A percentile compares a stretch with the other conserved stretches of the same genome.
Conservation (phyloP, 129 eudicot genomes). For the Logfia minima region DNA sequence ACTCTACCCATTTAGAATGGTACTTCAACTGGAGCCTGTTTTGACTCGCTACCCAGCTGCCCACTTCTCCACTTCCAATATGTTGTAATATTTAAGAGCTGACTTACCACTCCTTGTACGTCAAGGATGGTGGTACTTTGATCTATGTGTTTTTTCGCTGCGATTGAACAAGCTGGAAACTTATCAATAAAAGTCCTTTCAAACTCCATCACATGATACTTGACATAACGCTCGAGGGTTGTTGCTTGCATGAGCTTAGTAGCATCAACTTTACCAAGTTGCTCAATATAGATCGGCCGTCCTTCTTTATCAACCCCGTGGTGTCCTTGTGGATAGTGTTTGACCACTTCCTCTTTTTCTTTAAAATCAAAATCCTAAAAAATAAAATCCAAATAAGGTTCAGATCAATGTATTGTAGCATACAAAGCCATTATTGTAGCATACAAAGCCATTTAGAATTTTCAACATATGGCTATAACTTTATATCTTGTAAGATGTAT, state of each 20-base stretch:
- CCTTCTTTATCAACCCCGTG: constrained; percentile 98
- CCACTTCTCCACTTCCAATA: background rate
- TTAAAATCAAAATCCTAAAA: constrained; percentile 78
- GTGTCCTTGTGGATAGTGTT: constrained; percentile 96
- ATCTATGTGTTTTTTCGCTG: constrained; percentile 85
- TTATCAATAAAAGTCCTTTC: constrained; percentile 84
- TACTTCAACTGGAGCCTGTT: background rate
- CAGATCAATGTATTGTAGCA: constrained; percentile 9
- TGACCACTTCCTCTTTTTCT: constrained; percentile 80
- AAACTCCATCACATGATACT: constrained; percentile 89
- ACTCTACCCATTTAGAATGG: background rate
- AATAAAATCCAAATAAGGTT: background rate
- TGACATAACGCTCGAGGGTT: constrained; percentile 81
- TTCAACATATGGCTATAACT: background rate
- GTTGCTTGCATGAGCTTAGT: constrained; percentile 89
- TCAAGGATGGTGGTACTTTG: constrained; percentile 97
- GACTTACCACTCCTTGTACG: constrained; percentile 97
- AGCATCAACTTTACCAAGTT: constrained; percentile 87
- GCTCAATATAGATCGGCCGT: constrained; percentile 85
- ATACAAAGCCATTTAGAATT: constrained; percentile 1
- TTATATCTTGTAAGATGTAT: background rate
- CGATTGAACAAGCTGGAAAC: constrained; percentile 94
- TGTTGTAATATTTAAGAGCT: constrained; percentile 1
- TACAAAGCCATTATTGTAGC: constrained; percentile 12
- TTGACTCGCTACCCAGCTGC: background rate